Base-by-base conservation (phyloP, 164 flowering plant genomes). In the Kalanchoe fedtschenkoi region DNA sequence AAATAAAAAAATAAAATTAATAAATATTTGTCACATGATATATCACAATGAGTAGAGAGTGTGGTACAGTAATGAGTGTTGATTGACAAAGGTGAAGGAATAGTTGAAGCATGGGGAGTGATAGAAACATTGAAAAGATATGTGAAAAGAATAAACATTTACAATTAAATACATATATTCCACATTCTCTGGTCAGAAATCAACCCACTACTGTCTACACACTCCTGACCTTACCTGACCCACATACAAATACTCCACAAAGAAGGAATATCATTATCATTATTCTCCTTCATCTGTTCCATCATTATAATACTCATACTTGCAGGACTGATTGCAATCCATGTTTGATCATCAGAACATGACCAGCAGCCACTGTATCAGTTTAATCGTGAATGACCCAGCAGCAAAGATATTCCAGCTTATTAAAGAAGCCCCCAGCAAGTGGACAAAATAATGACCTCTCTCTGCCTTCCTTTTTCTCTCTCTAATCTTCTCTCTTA, bases 141-240 rank as follows among this genome's bases (percentile, higher is more conserved):
- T 29, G 1, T 56, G 60, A 30, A 33, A 56, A 56, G 60, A 30
- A 55, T 26, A 55, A 55, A 26, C 17, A 56, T 30, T 13, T 6
- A 29, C 11, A 53, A 6, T 5, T 3, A 10, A 19, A 21, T 2
- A 32, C 2, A 6, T 34, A 64, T 43, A 61, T 71, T 30, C n/a
- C 44, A 47, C 58, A 29, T 61, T 68, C 72, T 64, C 69, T 56
- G 62, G 72, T 72, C 70, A 65, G 70, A 63, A 70, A 70, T 57
- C 68, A 66, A 59, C 68, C 64, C 68, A 60, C 70, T 42, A 59
- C 62, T 58, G 62, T 51, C 60, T 61, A n/a, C 57, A 69, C 38
- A 32, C 39, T 10, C 21, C 61, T 58, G 56, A 32, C 28, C 26
- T n/a, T 9, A 37, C 61, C 44, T 7, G 46, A 14, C 24, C 42